Percentiles rank a stretch among this genome's conserved stretches.
These are phyloP conservation scores for Aureobasidium melanogenum DNA, from an alignment of 2,329 filamentous ascomycete genomes.

Conservation along the genomic window DNA sequence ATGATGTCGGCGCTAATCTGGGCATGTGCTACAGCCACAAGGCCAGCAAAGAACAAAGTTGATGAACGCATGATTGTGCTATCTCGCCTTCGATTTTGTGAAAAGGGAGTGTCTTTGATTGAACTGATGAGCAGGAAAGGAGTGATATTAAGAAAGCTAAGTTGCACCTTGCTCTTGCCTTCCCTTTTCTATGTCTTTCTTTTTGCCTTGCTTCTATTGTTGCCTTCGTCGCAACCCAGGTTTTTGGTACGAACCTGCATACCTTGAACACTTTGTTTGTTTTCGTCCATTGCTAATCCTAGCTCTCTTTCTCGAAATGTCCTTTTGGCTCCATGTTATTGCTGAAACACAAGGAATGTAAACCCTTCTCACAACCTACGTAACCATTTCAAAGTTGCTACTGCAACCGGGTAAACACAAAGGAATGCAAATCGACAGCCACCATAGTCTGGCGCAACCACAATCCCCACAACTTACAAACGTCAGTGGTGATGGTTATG, in stretches of 20 bases:
- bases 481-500: neutral
- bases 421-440: conserved; percentile 8
- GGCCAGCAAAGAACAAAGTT: neutral
- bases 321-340: neutral
- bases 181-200: conserved; percentile 3
- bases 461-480: neutral
- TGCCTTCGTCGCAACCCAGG: neutral
- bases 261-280: conserved; percentile 4
- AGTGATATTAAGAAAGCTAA: conserved; percentile 1
- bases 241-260: neutral
- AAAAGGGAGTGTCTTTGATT: neutral
- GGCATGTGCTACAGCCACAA: neutral
- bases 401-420: conserved; percentile 2
- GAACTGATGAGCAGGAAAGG: neutral
- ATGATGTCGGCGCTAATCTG: neutral
- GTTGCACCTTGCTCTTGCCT: neutral
- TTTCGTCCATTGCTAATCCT: neutral
- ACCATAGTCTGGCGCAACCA: too few species aligned
- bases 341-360: conserved; percentile 1
- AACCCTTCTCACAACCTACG: neutral
- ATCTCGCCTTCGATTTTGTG: neutral
- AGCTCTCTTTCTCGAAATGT: neutral
- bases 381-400: neutral
- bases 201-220: neutral
- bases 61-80: neutral